Conservation (phyloP, 2,329 filamentous ascomycete genomes). For the Capronia americana region DNA sequence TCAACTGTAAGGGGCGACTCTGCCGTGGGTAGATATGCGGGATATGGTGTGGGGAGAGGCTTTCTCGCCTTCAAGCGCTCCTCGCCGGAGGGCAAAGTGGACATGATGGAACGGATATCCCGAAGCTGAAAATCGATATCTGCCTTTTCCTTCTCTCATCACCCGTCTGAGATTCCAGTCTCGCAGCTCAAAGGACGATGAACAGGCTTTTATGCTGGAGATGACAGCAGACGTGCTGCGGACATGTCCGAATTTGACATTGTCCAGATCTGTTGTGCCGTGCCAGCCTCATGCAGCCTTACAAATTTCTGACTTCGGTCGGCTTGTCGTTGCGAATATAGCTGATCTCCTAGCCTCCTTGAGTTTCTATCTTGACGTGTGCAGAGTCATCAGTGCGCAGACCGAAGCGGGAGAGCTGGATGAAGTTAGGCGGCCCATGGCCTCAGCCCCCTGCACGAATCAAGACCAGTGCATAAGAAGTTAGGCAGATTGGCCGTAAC, state of each 20-base stretch:
- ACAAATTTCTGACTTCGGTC: background rate
- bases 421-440: background rate
- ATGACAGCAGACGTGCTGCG: background rate
- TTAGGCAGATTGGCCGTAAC: background rate
- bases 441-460: background rate
- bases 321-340: background rate
- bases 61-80: conserved; percentile 35
- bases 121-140: background rate
- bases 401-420: background rate
- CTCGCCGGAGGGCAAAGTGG: conserved; percentile 10
- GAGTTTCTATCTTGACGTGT: background rate
- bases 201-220: background rate
- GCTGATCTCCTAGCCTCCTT: background rate
- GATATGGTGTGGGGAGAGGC: conserved; percentile 38
- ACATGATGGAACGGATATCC: background rate
- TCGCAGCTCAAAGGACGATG: background rate
- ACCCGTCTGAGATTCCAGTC: background rate
- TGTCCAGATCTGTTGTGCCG: background rate
- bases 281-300: conserved; percentile 3
- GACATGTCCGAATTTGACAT: conserved; percentile 12
- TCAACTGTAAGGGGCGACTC: conserved; percentile 38
- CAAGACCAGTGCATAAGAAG: background rate
- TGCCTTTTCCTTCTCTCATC: background rate
- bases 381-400: background rate
- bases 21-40: conserved; percentile 39